A percentile compares a stretch with the other conserved stretches of the same genome.
These are phyloP conservation scores for Fusarium xyrophilum DNA, from an alignment of 2,329 filamentous ascomycete species.

Conservation along the genomic window DNA sequence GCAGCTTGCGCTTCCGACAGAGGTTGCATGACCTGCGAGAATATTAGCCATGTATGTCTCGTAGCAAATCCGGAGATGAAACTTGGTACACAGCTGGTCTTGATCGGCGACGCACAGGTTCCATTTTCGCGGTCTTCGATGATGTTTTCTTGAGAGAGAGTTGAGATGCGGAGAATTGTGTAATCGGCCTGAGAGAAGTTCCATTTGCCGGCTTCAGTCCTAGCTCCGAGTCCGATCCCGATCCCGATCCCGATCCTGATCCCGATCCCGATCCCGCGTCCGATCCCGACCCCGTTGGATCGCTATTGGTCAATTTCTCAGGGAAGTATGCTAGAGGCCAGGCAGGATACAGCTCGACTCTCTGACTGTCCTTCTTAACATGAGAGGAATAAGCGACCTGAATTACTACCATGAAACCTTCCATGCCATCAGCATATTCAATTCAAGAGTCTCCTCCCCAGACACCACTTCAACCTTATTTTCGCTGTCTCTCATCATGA, in stretches of 20 bases:
- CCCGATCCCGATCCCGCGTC: too few species aligned
- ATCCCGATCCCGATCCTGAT: too few species aligned
- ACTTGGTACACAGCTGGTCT: slow-evolving; percentile 41
- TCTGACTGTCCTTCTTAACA: not conserved
- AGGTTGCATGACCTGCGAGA: slow-evolving; percentile 48
- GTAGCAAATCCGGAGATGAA: rapidly evolving
- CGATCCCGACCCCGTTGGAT: not conserved
- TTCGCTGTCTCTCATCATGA: not conserved
- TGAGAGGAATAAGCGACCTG: not conserved
- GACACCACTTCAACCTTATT: too few species aligned
- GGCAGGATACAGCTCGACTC: too few species aligned
- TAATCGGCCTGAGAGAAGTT: too few species aligned
- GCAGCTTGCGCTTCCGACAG: slow-evolving; percentile 53
- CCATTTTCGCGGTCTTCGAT: slow-evolving; percentile 10
- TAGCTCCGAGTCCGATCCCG: too few species aligned
- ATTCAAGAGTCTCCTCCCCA: too few species aligned
- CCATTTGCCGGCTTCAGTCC: too few species aligned
- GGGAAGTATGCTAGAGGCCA: not conserved
- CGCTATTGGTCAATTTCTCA: rapidly evolving
- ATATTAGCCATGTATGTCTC: not conserved
- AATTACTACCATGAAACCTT: too few species aligned
- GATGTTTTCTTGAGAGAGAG: too few species aligned
- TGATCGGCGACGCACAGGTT: slow-evolving; percentile 36
- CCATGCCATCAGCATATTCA: rapidly evolving
- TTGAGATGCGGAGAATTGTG: not conserved